A percentile compares a stretch with the other conserved stretches of the same genome.
These are phyloP conservation scores for Sugiyamaella xylanicola DNA, from an alignment of 1,139 yeast species.

Conservation along the genomic window DNA sequence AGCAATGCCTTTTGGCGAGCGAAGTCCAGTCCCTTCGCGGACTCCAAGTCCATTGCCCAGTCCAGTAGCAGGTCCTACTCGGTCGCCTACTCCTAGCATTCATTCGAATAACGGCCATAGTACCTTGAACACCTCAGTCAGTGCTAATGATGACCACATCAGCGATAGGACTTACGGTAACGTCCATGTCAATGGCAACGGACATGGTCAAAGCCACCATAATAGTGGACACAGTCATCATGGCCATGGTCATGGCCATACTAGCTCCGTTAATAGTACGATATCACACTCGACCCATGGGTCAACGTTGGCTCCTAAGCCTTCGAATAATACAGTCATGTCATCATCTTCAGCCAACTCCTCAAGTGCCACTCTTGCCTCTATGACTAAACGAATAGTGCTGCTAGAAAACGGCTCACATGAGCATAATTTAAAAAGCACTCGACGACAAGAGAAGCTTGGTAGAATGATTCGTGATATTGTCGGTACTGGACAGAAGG, in stretches of 20 bases:
- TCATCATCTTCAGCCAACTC: not conserved
- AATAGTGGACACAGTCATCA: not conserved
- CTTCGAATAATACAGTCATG: constrained; percentile 5
- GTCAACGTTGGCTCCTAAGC: constrained; percentile 1
- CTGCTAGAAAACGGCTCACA: constrained; percentile 64
- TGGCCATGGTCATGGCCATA: not conserved
- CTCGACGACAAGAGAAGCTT: constrained; percentile 85
- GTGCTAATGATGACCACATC: not conserved
- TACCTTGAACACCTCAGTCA: not conserved
- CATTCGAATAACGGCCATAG: not conserved
- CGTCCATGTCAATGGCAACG: not conserved
- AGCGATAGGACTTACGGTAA: not conserved
- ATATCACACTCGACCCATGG: not conserved
- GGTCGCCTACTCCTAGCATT: constrained; percentile 7
- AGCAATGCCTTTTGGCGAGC: constrained; percentile 9
- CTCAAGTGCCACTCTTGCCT: not conserved
- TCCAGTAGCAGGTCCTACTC: constrained; percentile 14
- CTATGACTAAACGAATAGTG: constrained; percentile 23
- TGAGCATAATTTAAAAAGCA: constrained; percentile 73
- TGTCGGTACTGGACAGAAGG: constrained; percentile 62
- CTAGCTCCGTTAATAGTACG: constrained; percentile 5
- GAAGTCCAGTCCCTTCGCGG: constrained; percentile 8
- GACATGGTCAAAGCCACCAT: not conserved
- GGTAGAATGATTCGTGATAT: constrained; percentile 85
- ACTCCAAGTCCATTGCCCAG: constrained; percentile 11